Evolutionary conservation across 2,329 filamentous ascomycete genomes (phyloP).

Genomic region (Didymella sp.): DNA sequence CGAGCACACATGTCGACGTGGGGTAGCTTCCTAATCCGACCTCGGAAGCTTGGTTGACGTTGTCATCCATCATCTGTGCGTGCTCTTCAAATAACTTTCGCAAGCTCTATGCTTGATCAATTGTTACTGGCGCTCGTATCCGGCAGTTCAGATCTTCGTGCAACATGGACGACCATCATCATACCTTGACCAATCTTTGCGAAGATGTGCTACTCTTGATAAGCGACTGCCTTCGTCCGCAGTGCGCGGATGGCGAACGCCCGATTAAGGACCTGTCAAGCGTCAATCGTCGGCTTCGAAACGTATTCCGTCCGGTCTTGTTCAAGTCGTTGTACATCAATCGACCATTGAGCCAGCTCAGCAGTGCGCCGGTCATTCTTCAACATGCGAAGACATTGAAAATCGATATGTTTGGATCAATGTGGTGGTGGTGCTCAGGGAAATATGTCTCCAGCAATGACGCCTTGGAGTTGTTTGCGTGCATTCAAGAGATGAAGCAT

Average conservation of each 20-base stretch:
- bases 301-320: conserved; percentile 16
- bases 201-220: conserved; percentile 29
- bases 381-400: conserved; percentile 20
- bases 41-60: conserved; percentile 16
- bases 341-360: conserved; percentile 23
- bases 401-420: conserved; percentile 28
- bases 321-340: conserved; percentile 27
- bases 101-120: background rate
- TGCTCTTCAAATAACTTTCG: background rate
- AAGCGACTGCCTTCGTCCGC: conserved; percentile 17
- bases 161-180: conserved; percentile 14
- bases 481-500: conserved; percentile 8
- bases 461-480: conserved; percentile 23
- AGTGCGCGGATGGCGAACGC: background rate
- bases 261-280: conserved; percentile 22
- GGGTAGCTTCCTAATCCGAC: conserved; percentile 15
- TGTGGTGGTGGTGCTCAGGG: conserved; percentile 31
- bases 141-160: background rate
- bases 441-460: conserved; percentile 23
- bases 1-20: conserved; percentile 13
- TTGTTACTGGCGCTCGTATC: background rate
- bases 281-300: conserved; percentile 20
- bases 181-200: conserved; percentile 21
- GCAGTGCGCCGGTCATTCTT: background rate
- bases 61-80: background rate